Evolutionary conservation across 805 yeast genomes (phyloP).

Genomic region (Pichia insulana): DNA sequence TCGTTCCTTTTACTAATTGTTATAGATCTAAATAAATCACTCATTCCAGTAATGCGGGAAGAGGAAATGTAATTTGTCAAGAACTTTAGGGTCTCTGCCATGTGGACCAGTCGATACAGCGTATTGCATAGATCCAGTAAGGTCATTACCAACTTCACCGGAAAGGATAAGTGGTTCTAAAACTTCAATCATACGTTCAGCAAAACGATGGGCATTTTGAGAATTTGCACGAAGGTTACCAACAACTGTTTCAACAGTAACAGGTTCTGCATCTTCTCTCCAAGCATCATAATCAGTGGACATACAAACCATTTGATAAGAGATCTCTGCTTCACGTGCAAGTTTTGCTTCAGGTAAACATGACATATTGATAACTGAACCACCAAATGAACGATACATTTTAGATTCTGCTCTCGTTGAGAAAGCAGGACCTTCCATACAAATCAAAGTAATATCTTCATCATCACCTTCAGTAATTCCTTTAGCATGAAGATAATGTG

Average conservation of each 20-base stretch:
- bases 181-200: slow-evolving; percentile 57
- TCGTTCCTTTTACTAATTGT: slow-evolving; percentile 3
- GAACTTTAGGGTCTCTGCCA: slow-evolving; percentile 63
- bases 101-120: slow-evolving; percentile 70
- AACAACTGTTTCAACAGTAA: slow-evolving; percentile 94
- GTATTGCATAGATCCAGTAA: slow-evolving; percentile 69
- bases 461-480: slow-evolving; percentile 48
- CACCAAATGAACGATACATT: slow-evolving; percentile 82
- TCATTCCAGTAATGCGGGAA: slow-evolving; percentile 95
- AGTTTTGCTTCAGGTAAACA: slow-evolving; percentile 95
- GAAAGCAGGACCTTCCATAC: slow-evolving; percentile 99
- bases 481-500: slow-evolving; percentile 49
- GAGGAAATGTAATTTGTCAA: slow-evolving; percentile 74
- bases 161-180: slow-evolving; percentile 53
- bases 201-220: slow-evolving; percentile 74
- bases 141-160: slow-evolving; percentile 60
- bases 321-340: slow-evolving; percentile 94
- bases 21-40: too few species aligned
- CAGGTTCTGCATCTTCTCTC: slow-evolving; percentile 93
- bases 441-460: slow-evolving; percentile 74
- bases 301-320: slow-evolving; percentile 98
- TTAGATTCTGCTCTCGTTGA: slow-evolving; percentile 94
- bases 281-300: slow-evolving; percentile 98
- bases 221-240: slow-evolving; percentile 83
- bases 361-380: slow-evolving; percentile 93